Evolutionary conservation across 192 early-diverging fungal genomes (phyloP).

Genomic region (Chytriomyces sp.): DNA sequence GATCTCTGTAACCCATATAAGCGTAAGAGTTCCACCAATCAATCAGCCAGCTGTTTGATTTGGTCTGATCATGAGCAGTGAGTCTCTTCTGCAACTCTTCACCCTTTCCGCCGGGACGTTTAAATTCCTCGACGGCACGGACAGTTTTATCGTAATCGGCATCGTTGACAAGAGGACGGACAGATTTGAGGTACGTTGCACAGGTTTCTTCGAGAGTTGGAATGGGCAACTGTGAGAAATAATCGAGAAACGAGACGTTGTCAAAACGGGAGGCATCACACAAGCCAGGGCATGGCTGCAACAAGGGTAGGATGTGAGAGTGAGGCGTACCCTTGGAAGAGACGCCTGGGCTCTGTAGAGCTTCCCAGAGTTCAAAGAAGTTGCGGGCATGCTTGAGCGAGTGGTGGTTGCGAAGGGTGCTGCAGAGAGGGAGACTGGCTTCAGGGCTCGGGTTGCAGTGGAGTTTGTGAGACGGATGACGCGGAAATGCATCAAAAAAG

Average conservation of each 20-base stretch:
- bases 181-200: constrained; percentile 76
- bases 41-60: constrained; percentile 85
- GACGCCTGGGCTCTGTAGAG: too few species aligned
- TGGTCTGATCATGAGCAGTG: constrained; percentile 72
- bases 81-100: constrained; percentile 83
- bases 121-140: constrained; percentile 77
- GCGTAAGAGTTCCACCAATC: constrained; percentile 97
- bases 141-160: constrained; percentile 74
- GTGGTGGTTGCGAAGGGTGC: too few species aligned
- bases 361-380: too few species aligned
- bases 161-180: constrained; percentile 71
- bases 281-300: too few species aligned
- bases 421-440: too few species aligned
- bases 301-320: too few species aligned
- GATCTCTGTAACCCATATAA: constrained; percentile 85
- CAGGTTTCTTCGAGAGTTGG: constrained; percentile 81
- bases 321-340: too few species aligned
- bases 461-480: too few species aligned
- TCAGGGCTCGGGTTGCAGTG: too few species aligned
- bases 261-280: too few species aligned
- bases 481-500: too few species aligned
- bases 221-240: constrained; percentile 71
- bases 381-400: too few species aligned
- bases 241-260: background rate
- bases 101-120: constrained; percentile 74